These are phyloP conservation scores for Phyllosticta citrichinensis DNA, from an alignment of 2,329 filamentous ascomycete species.

Conservation along the genomic window DNA sequence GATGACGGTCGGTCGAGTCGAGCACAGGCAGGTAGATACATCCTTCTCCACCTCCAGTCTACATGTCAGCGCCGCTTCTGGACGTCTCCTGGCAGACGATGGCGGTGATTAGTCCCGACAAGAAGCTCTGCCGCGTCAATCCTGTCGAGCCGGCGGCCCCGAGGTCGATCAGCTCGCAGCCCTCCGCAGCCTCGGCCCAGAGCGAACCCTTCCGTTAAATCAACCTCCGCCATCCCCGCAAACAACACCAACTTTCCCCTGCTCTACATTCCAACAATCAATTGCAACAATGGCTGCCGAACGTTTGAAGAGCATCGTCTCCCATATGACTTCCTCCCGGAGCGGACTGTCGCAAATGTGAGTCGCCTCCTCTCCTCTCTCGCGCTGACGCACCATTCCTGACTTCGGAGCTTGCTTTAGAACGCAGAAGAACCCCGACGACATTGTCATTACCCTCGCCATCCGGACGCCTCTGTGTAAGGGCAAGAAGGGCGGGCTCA, in stretches of 20 bases:
- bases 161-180: conserved; percentile 8
- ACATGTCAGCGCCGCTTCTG: not conserved
- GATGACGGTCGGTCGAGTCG: not conserved
- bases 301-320: conserved; percentile 77
- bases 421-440: conserved; percentile 85
- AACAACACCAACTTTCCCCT: not conserved
- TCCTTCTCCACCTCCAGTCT: not conserved
- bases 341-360: conserved; percentile 69
- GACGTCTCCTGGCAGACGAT: not conserved
- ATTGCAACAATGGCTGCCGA: conserved; percentile 59
- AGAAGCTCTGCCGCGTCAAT: not conserved
- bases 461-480: conserved; percentile 83
- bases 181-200: conserved; percentile 5
- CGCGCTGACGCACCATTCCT: not conserved
- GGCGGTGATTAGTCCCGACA: not conserved
- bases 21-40: not conserved
- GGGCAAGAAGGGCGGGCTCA: conserved; percentile 84
- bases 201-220: conserved; percentile 2
- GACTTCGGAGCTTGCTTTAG: conserved; percentile 36
- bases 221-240: conserved; percentile 5
- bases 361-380: conserved; percentile 25
- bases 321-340: conserved; percentile 68
- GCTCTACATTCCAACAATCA: not conserved
- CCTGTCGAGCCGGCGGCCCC: conserved; percentile 6
- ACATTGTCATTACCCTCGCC: conserved; percentile 91